Evolutionary conservation across 163 green algal species (phyloP), one percentile per base, ranked within the genome.

Genomic region (Scenedesmus sp.): DNA sequence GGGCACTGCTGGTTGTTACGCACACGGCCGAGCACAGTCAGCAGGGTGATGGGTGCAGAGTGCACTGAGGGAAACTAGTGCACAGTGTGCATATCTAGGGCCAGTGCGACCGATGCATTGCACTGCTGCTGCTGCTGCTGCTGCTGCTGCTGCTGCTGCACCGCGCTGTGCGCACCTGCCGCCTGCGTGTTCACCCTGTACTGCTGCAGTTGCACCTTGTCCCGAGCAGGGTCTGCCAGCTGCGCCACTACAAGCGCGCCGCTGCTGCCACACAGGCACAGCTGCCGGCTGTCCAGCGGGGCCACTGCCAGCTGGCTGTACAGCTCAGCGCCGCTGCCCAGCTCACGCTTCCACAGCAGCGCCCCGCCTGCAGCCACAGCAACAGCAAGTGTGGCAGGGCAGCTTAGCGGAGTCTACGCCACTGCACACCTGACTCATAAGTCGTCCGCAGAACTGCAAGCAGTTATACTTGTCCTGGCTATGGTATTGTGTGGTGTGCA

Each of bases 281-380:
- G 86, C 59, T 92, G 92, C 16, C 96, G 94, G 70, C 92, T 87
- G 94, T 98, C 96, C 62, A 94, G 86, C 0, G 96, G 96, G 90
- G 97, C 95, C 18, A 95, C 93, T 79, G 59, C 4, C 54, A 91
- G 59, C 70, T 62, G 52, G 59, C 10, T 59, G 83, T 79, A 92
- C 8, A 87, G 13, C 88, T 96, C 93, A 0, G 92, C 79, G 1
- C 67, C 59, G 3, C 34, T 81, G 3, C 92, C 85, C 16, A 98
- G 91, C 59, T 97, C 96, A 52, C 95, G 95, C 62, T 89, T 90
- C 95, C 95, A 98, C 82, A 98, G 46, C 46, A 96, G 66, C 23
- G 70, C 34, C 20, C 94, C 92, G 2, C 93, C 96, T 96, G 94
- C 86, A 84, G 55, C 26, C 34, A 55, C 23, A 54, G 2, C 46